Percentiles rank a stretch among this genome's conserved stretches.
These are phyloP conservation scores for Eimeria maxima DNA, from an alignment of 169 alveolate genomes.

Conservation along the genomic window DNA sequence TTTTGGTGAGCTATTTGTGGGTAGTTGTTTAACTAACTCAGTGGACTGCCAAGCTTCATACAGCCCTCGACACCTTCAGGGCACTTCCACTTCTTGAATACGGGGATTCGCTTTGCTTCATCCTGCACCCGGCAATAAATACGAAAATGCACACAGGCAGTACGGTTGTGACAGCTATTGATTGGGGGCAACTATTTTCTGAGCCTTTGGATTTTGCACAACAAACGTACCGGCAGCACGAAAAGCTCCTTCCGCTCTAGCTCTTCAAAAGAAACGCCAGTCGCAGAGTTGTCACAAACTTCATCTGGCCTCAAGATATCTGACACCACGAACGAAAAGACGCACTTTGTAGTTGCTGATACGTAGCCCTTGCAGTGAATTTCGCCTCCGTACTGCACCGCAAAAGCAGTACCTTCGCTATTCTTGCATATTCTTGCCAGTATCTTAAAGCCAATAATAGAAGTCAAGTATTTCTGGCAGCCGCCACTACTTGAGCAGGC, in stretches of 20 bases:
- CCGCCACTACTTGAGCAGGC: too few relatives aligned
- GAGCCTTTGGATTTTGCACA: not conserved
- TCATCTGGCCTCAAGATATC: slow-evolving; percentile 71
- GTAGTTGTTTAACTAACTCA: slow-evolving; percentile 38
- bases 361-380: slow-evolving; percentile 79
- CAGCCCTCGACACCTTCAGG: slow-evolving; percentile 73
- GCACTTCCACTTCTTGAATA: slow-evolving; percentile 73
- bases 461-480: not conserved
- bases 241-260: slow-evolving; percentile 66
- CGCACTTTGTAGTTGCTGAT: slow-evolving; percentile 74
- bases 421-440: not conserved
- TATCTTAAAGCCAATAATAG: not conserved
- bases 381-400: slow-evolving; percentile 75
- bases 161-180: not conserved
- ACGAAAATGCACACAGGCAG: not conserved
- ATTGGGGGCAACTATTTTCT: not conserved
- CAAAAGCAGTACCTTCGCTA: not conserved
- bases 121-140: slow-evolving; percentile 41
- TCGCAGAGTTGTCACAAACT: slow-evolving; percentile 63
- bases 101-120: slow-evolving; percentile 79
- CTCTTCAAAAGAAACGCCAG: slow-evolving; percentile 60
- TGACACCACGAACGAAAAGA: slow-evolving; percentile 70
- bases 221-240: slow-evolving; percentile 68
- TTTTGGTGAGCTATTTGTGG: not conserved
- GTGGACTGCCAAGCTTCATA: slow-evolving; percentile 79